Evolutionary conservation across 768 basidiomycete species (phyloP).

Genomic region (Mycena galopus): DNA sequence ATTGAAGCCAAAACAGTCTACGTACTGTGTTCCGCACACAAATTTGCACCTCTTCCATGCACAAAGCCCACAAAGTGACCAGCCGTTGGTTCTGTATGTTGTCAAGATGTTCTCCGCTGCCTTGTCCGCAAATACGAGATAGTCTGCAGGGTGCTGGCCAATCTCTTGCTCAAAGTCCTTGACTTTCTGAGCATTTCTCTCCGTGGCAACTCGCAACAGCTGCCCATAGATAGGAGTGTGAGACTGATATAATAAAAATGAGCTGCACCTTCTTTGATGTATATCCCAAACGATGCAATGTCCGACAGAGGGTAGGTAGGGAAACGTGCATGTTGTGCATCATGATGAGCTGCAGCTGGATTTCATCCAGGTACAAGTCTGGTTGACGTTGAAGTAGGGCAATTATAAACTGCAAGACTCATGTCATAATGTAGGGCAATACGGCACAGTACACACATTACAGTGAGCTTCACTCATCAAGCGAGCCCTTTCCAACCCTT

Average conservation of each 20-base stretch:
- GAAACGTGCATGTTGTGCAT: background rate
- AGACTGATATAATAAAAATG: background rate
- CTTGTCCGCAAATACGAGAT: background rate
- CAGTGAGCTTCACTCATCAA: background rate
- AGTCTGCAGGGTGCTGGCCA: background rate
- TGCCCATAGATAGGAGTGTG: background rate
- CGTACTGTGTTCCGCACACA: background rate
- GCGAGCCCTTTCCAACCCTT: background rate
- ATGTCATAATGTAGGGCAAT: background rate
- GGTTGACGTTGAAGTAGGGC: background rate
- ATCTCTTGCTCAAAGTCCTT: background rate
- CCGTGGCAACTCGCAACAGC: background rate
- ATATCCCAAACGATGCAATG: background rate
- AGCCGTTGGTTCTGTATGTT: background rate
- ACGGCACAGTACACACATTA: background rate
- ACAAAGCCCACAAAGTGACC: background rate
- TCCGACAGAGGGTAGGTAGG: background rate
- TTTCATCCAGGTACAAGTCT: background rate
- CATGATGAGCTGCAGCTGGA: background rate
- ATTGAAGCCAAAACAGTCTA: no score
- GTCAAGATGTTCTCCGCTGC: background rate
- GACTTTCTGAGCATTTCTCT: background rate
- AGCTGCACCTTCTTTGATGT: background rate
- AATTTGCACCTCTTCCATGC: background rate
- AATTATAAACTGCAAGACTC: background rate